Evolutionary conservation across 164 flowering plant species (phyloP).

Genomic region (Aristolochia fimbriata): DNA sequence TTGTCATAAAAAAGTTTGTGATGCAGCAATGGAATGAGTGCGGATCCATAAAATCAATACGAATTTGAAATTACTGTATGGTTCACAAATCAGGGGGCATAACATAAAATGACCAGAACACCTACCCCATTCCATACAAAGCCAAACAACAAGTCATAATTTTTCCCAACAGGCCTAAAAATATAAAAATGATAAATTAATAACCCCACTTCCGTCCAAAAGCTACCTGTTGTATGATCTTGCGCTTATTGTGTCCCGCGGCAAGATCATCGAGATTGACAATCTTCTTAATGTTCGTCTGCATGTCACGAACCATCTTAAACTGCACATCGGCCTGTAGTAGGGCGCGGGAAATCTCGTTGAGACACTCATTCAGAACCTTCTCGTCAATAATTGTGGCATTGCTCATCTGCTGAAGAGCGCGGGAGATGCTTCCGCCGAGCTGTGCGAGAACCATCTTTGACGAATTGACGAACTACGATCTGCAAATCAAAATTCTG

Average conservation of each 20-base stretch:
- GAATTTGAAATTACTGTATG: too few relatives aligned
- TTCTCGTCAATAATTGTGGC: slow-evolving; percentile 95
- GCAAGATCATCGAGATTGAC: slow-evolving; percentile 94
- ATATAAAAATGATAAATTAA: too few relatives aligned
- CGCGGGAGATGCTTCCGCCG: slow-evolving; percentile 94
- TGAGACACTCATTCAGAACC: slow-evolving; percentile 81
- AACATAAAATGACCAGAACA: too few relatives aligned
- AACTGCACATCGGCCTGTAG: slow-evolving; percentile 87
- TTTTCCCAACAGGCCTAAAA: too few relatives aligned
- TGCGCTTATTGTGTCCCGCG: slow-evolving; percentile 96
- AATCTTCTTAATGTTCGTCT: slow-evolving; percentile 77
- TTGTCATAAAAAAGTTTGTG: too few relatives aligned
- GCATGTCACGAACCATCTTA: slow-evolving; percentile 86
- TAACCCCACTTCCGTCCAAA: too few relatives aligned
- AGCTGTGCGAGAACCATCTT: slow-evolving; percentile 82
- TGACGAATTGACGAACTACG: background rate
- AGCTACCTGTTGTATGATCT: slow-evolving; percentile 72
- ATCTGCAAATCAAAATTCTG: background rate
- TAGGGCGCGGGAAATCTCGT: slow-evolving; percentile 93
- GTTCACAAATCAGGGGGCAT: too few relatives aligned
- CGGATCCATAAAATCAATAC: too few relatives aligned
- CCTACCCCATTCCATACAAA: too few relatives aligned
- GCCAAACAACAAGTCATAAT: too few relatives aligned
- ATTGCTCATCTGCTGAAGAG: slow-evolving; percentile 99
- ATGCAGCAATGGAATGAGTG: too few relatives aligned